Evolutionary conservation across 2,329 filamentous ascomycete genomes (phyloP), one percentile per base, ranked within the genome.

Genomic region (Talaromyces albobiverticillius): DNA sequence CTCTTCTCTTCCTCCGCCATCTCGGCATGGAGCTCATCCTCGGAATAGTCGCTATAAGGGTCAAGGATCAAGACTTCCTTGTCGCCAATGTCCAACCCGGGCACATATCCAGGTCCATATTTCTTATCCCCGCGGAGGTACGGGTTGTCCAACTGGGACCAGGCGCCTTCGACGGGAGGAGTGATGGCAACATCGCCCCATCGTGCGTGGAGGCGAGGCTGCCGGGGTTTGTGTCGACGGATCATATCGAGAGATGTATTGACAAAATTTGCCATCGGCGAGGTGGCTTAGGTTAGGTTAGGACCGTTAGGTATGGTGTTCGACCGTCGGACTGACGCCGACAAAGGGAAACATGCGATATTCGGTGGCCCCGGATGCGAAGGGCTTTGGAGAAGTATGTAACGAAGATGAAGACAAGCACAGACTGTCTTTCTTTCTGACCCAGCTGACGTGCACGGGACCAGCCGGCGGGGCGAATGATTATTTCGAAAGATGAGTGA

Each of bases 161-260:
- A 73, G 36, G 71, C 68, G 3, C 70, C 70, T 32, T 69, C 66
- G 22, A 70, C 68, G 5, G 70, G 72, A 31, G 67, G 67, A 1
- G 68, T 67, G 32, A 73, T 74, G 23, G 61, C 51, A 32, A 66
- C 63, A 53, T 74, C 71, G 3, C 71, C 72, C 70, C 70, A 73
- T 53, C 71, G 62, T 48, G 71, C 57, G 52, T 74, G 70, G 10
- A 71, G 64, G 7, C 62, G 64, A 29, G 51, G 51, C 5, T 40
- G 55, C 32, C 62, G 66, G 6, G 58, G 40, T 20, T 65, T 64
- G 18, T 60, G 50, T 42, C 62, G 66, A 56, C 68, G 69, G 46
- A 71, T 64, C 16, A 66, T 57, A 47, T 60, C 59, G 45, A 71
- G 59, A 18, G 68, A 65, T n/a, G 60, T 56, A 46, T 60, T 63